Base-by-base conservation (phyloP, 2,329 filamentous ascomycete species). In the Venturiaceae sp. region DNA sequence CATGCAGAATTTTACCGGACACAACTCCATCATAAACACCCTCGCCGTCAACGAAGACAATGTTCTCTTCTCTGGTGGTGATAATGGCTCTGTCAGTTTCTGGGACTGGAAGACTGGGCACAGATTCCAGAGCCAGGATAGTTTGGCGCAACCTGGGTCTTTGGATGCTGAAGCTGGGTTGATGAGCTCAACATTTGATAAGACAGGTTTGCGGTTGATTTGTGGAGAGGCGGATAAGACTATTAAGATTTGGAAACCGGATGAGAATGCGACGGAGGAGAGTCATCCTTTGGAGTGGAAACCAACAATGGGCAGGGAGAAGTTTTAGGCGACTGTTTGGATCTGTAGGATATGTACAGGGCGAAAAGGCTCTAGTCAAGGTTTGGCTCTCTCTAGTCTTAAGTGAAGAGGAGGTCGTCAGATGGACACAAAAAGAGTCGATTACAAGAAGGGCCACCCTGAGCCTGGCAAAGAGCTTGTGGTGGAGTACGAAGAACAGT, bases 21-120 rank as follows among this genome's bases (percentile, higher is more conserved):
- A 97, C 68, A 96, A 96, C 67, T 84, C 90, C 61, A 95, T 99
- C 70, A 92, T 99, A 76, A 99, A 99, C 74, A 91, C 91, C 0
- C 76, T 99, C 50, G 83, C 90, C 46, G 91, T 94, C 33, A 99
- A 99, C 71, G 89, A 95, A 67, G 90, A 96, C 70, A 94, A 96
- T 66, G 90, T 97, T 16, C 75, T 99, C 60, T 96, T 99, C 73
- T 94, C 91, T 2, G 94, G 94, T 59, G 92, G 74, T 66, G 94
- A 99, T 68, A 96, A 99, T 66, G 94, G 95, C 41, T 95, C 89
- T 36, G 94, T 97, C 79, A 89, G 85, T 64, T 99, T 99, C 78
- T 99, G 92, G 88, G 95, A 99, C 71, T 99, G 94, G 94, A 97
- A 97, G 75, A 88, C 91, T 0, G 94, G 95, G 0, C 84, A 99